A percentile compares a stretch with the other conserved stretches of the same genome.
phyloP scores from a whole-genome alignment of 2,329 filamentous ascomycete species.

The Zasmidium cellare region DNA sequence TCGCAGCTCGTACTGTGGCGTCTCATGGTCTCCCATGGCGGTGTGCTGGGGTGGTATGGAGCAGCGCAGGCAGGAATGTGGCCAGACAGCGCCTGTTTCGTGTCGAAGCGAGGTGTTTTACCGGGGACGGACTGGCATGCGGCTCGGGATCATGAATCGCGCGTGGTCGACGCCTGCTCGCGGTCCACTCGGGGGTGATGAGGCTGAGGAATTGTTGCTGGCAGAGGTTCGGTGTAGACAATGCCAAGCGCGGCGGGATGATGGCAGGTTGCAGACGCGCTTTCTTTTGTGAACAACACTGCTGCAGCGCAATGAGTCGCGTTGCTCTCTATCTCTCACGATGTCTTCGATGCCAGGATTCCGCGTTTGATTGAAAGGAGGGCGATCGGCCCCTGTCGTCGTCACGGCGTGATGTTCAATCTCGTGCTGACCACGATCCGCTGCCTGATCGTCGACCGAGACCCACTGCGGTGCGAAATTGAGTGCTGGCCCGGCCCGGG shows the following conservation, averaged over 20 bases:
- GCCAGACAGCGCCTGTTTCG: neutral
- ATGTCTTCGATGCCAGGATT: neutral
- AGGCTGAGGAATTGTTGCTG: neutral
- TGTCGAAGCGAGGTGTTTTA: neutral
- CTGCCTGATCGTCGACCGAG: neutral
- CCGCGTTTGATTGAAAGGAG: neutral
- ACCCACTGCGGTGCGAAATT: neutral
- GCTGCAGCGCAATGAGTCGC: neutral
- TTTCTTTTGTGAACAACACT: neutral
- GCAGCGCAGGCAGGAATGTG: neutral
- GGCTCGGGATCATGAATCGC: neutral
- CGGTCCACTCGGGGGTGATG: neutral
- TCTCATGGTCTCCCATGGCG: conserved; percentile 4
- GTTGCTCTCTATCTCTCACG: neutral
- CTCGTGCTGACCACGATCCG: conserved; percentile 1
- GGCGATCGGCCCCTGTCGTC: neutral
- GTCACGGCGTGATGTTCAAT: conserved; percentile 1
- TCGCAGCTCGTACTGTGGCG: neutral
- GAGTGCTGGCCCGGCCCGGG: neutral
- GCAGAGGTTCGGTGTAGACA: neutral
- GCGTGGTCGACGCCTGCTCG: neutral
- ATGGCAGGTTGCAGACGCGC: neutral
- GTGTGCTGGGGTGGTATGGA: conserved; percentile 5
- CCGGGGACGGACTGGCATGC: neutral
- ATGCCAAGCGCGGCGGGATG: neutral